Evolutionary conservation across 139 green algal species (phyloP).

Genomic region (Mychonastes homosphaera): DNA sequence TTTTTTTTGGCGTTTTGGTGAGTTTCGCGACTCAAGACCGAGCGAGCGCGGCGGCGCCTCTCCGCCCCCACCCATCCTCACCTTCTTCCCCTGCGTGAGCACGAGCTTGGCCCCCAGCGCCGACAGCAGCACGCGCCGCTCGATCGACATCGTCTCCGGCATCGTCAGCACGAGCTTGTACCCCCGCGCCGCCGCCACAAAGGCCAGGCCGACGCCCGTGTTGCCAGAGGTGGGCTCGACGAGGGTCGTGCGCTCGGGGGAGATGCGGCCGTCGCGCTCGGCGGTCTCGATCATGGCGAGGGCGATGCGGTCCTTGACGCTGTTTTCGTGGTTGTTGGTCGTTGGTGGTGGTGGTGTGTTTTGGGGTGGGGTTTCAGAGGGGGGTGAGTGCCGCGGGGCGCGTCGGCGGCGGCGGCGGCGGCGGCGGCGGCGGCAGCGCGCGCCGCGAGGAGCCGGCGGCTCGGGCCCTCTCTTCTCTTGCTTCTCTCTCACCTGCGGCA

Average conservation of each 20-base stretch:
- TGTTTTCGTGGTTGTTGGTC: too few relatives aligned
- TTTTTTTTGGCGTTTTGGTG: background rate
- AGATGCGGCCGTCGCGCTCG: slow-evolving; percentile 66
- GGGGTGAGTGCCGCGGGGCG: background rate
- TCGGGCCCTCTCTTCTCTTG: background rate
- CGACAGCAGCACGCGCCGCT: slow-evolving; percentile 79
- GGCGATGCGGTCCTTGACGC: slow-evolving; percentile 80
- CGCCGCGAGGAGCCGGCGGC: background rate
- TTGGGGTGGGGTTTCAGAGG: background rate
- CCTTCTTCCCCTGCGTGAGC: slow-evolving; percentile 49
- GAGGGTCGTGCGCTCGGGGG: slow-evolving; percentile 58
- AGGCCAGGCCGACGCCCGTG: slow-evolving; percentile 87
- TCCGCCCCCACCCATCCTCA: background rate
- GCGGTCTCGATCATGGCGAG: slow-evolving; percentile 66
- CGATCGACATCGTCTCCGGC: slow-evolving; percentile 88
- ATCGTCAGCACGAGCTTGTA: slow-evolving; percentile 96
- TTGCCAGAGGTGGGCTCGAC: slow-evolving; percentile 90
- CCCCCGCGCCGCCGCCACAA: slow-evolving; percentile 81
- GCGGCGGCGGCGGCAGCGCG: background rate
- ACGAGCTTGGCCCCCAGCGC: slow-evolving; percentile 69
- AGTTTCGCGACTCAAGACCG: background rate
- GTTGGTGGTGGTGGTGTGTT: background rate
- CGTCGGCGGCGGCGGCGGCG: background rate
- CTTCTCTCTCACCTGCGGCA: slow-evolving; percentile 41
- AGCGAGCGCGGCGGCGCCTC: background rate